Conservation (phyloP, 1,284 basidiomycete genomes). For the Papiliotrema fonsecae region DNA sequence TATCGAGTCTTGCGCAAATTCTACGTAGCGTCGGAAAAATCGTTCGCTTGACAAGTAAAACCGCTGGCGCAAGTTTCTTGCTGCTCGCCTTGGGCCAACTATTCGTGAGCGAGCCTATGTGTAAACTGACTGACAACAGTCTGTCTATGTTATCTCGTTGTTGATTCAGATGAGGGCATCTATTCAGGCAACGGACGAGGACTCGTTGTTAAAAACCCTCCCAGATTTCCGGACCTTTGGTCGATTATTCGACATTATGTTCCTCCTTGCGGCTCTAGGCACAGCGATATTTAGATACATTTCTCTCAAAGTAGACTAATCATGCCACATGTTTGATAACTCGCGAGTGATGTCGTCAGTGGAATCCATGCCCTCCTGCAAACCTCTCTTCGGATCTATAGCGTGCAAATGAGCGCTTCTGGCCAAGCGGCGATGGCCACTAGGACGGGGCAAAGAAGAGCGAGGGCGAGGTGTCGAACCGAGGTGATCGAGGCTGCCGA, state of each 20-base stretch:
- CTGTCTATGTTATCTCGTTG: conserved; percentile 47
- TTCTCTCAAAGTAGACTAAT: conserved; percentile 27
- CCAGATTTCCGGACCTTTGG: conserved; percentile 48
- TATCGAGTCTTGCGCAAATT: conserved; percentile 43
- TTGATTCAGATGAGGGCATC: conserved; percentile 46
- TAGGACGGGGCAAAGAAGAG: conserved; percentile 2
- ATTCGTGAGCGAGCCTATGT: conserved; percentile 33
- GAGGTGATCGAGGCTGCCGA: conserved; percentile 1
- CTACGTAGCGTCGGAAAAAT: conserved; percentile 43
- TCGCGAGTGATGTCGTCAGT: conserved; percentile 6
- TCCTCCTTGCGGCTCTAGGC: conserved; percentile 37
- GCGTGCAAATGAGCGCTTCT: conserved; percentile 40
- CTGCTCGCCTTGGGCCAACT: conserved; percentile 45
- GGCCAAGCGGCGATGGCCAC: conserved; percentile 17
- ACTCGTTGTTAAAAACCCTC: conserved; percentile 37
- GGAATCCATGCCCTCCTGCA: neutral
- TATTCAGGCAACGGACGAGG: conserved; percentile 22
- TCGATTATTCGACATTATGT: conserved; percentile 45
- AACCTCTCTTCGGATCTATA: conserved; percentile 13
- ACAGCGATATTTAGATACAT: conserved; percentile 39
- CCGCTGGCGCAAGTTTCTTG: conserved; percentile 46
- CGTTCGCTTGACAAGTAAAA: conserved; percentile 42
- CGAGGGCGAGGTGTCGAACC: conserved; percentile 2
- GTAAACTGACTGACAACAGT: conserved; percentile 19
- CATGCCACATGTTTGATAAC: conserved; percentile 7